A percentile compares a stretch with the other conserved stretches of the same genome.
phyloP scores from a whole-genome alignment of 2,329 filamentous ascomycete species.

The Erysiphe pulchra region DNA sequence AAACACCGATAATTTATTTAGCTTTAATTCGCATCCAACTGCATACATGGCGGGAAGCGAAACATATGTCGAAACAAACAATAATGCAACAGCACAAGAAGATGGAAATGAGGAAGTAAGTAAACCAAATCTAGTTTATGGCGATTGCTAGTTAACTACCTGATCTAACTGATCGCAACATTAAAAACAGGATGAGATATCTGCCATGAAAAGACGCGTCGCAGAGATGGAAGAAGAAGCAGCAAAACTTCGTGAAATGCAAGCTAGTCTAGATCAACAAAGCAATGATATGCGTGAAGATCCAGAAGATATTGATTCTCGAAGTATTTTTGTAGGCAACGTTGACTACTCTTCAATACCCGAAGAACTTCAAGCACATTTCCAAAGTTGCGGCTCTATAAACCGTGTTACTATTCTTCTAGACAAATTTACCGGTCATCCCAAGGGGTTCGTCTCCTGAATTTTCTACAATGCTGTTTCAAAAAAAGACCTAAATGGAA shows the following conservation, averaged over 20 bases:
- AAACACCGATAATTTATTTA: no score
- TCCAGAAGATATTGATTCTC: conserved; percentile 83
- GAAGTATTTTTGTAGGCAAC: conserved; percentile 95
- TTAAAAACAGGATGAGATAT: conserved; percentile 41
- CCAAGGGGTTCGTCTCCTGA: conserved; percentile 60
- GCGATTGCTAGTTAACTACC: no score
- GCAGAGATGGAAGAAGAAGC: conserved; percentile 83
- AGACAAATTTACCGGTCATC: conserved; percentile 96
- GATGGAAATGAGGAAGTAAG: conserved; percentile 13
- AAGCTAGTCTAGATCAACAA: conserved; percentile 62
- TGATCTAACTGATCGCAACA: background rate
- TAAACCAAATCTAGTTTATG: background rate
- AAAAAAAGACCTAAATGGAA: background rate
- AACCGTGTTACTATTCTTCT: conserved; percentile 93
- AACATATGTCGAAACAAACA: conserved; percentile 9
- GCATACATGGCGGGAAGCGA: conserved; percentile 10
- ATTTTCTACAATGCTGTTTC: conserved; percentile 3
- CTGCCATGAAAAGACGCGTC: conserved; percentile 64
- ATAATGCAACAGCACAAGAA: conserved; percentile 8
- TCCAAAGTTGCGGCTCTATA: conserved; percentile 90
- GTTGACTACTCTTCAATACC: conserved; percentile 94
- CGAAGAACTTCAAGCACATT: conserved; percentile 95
- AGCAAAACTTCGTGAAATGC: conserved; percentile 67
- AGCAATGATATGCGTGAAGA: conserved; percentile 64
- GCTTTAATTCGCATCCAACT: background rate